Base-by-base conservation (phyloP, 192 early-diverging fungal genomes). In the Coemansia sp. region DNA sequence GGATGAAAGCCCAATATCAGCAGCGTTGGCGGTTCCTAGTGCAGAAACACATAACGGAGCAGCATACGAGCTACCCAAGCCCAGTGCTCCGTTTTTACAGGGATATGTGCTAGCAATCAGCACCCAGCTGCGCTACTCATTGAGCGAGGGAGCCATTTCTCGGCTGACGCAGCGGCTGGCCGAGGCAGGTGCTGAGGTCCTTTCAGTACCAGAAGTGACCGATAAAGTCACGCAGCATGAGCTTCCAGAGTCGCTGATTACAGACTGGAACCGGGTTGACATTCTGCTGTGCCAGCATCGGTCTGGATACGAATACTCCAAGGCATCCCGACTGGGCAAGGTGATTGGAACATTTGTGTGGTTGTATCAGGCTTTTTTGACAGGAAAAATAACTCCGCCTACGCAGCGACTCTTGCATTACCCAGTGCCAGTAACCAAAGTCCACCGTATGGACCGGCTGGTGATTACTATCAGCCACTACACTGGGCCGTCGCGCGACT, bases 391-490 rank as follows among this genome's bases (percentile, higher is more conserved):
- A 14, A 45, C 55, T 28, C 21, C 69, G 42, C 75, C 75, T 0
- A 78, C 69, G 11, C 43, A 43, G 54, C 51, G 59, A 15, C 68
- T 78, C 49, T 53, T 78, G 42, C 69, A 78, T 38, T 78, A 78
- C 42, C 75, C 75, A 40, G 36, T 55, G 26, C 75, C 75, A 9
- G 16, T 40, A 3, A 38, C 53, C 3, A 23, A 53, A 2, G 69
- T 72, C 11, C 42, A 36, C 1, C 42, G 53, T 12, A 74, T 71
- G 64, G 52, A 62, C 18, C 54, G 60, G 12, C 37, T 83, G 77
- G 65, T 78, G 14, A 81, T 91, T 9, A 79, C 85, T 0, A 61
- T 90, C 13, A 86, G 87, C 26, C 87, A 89, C 19, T 94, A 94
- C 68, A 79, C 61, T 5, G 86, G 85, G 0, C 73, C 65, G 33